Base-by-base conservation (phyloP, 768 basidiomycete genomes). In the Collybiopsis confluens region DNA sequence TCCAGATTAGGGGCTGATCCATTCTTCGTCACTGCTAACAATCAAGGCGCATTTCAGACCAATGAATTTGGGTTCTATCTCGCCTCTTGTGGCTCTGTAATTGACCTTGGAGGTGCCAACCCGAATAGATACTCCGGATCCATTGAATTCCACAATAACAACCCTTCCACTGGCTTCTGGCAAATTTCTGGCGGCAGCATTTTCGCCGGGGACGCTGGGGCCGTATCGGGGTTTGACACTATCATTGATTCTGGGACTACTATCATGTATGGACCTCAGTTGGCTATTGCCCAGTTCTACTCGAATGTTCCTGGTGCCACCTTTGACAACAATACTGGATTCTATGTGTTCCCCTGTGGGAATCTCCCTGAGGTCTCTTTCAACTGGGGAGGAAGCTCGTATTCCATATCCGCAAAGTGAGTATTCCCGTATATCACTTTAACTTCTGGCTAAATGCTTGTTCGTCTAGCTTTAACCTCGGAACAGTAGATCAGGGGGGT, bases 21-120 rank as follows among this genome's bases (percentile, higher is more conserved):
- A 2, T 68, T 73, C 58, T 76, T 78, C 62, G 66, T 73, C 55
- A 75, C 69, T 9, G 70, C 78, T 49, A 47, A 74, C 30, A 58
- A 64, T 1, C 62, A 72, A 26, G 67, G 65, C 15, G 55, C 59
- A 20, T 61, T 70, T 11, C 33, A 64, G 3, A 58, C 70, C 21
- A 63, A 68, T 44, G 64, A 69, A 36, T 81, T 82, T 56, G 70
- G 72, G 21, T 73, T 82, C 59, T 71, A 75, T 44, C 69, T 82
- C 45, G 63, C 73, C 13, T 28, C 64, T 30, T 64, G 65, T 21
- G 69, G 65, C 35, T 71, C 75, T 20, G 79, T 81, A 63, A 72
- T 85, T n/a, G 75, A 67, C 55, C 64, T 85, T 44, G 82, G 82
- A 13, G 82, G 79, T 21, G 68, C 70, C 5, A 73, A 85, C 62